Base-by-base conservation (phyloP, 441 rosid species). In the Arabidopsis lyrata region DNA sequence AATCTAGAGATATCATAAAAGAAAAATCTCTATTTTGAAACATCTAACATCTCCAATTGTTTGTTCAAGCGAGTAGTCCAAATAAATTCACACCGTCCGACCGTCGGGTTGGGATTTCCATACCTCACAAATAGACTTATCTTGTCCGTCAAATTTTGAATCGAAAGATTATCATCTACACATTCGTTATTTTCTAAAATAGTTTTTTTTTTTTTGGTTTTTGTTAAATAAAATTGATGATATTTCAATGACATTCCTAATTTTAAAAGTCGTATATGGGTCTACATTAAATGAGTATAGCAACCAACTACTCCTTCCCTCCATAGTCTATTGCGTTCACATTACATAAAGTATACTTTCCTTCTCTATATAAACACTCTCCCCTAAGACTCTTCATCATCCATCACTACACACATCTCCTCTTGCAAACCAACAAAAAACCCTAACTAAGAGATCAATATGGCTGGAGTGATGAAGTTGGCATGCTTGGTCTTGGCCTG, bases 401-500 rank as follows among this genome's bases (percentile, higher is more conserved):
- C 56, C 62, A 75, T 44, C 55, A 56, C 29, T 10, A 16, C 60
- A 64, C 62, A 49, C 55, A 50, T 50, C 73, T 59, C 62, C 31
- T n/a, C 29, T 66, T 57, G 14, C 44, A 52, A 59, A 50, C 56
- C 24, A 32, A 5, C 16, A 32, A n/a, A 8, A 11, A 24, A 4
- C 34, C 14, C 48, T 42, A 42, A n/a, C 8, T 42, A 15, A 42
- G 48, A 14, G 48, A 42, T 42, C 48, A 42, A 42, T 14, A 42
- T 42, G 48, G 15, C 76, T 49, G 66, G 66, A 12, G 7, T 32
- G 14, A 48, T 63, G 75, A 85, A 80, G 80, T 16, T 85, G 31
- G 76, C 69, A 14, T 74, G 79, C 39, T 74, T 63, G 29, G 49
- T 84, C 18, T 48, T 84, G 18, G 62, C 78, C 14, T 86, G 82